These are phyloP conservation scores for Globisporangium iwayamae DNA, from an alignment of 352 stramenopile species.

Conservation along the genomic window DNA sequence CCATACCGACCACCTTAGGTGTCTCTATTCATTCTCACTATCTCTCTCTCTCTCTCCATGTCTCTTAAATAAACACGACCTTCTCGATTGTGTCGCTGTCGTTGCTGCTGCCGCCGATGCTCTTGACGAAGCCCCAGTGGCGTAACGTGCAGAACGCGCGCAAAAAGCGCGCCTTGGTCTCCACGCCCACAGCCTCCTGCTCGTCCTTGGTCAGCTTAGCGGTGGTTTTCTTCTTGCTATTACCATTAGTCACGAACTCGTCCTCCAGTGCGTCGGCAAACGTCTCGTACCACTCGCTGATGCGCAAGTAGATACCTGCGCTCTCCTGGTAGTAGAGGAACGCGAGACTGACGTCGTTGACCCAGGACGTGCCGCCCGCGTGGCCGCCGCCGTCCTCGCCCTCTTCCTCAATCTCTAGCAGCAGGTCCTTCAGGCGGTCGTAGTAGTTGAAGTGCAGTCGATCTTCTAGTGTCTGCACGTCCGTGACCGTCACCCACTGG, in stretches of 20 bases:
- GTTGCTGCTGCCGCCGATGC: constrained; percentile 26
- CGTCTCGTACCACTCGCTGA: constrained; percentile 65
- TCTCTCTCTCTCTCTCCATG: neutral
- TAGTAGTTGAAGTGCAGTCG: constrained; percentile 51
- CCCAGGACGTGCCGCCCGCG: constrained; percentile 25
- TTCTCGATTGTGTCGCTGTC: constrained; percentile 72
- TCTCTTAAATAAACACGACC: constrained; percentile 68
- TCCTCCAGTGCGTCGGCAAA: constrained; percentile 43
- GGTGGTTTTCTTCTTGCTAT: constrained; percentile 18
- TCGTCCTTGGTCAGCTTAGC: neutral
- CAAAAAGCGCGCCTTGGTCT: constrained; percentile 62
- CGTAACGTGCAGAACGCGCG: constrained; percentile 64
- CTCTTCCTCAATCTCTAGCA: constrained; percentile 34
- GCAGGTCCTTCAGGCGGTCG: constrained; percentile 43
- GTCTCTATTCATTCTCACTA: neutral
- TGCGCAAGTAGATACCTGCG: constrained; percentile 48
- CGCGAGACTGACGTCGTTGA: constrained; percentile 56
- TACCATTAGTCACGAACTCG: constrained; percentile 14
- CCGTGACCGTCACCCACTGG: constrained; percentile 27
- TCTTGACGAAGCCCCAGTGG: constrained; percentile 68
- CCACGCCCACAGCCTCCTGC: constrained; percentile 20
- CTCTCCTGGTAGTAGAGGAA: constrained; percentile 77
- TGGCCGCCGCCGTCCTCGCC: constrained; percentile 11
- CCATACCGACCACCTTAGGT: neutral
- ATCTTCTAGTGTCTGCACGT: constrained; percentile 29